Evolutionary conservation across 2,329 filamentous ascomycete species (phyloP), one percentile per base, ranked within the genome.

Genomic region (Fusarium burgessii): DNA sequence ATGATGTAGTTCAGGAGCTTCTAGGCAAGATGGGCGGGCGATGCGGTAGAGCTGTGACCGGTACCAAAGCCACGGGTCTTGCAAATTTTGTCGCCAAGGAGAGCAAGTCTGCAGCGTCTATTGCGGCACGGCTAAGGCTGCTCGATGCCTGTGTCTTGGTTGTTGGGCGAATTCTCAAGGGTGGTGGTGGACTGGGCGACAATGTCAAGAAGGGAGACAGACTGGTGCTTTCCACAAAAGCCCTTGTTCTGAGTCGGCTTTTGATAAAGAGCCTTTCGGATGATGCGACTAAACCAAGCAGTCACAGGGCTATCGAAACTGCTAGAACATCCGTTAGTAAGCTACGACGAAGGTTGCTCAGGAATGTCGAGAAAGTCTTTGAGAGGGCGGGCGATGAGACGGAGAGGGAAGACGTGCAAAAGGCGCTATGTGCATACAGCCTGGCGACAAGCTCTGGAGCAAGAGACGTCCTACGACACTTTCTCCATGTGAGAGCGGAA

Each of bases 391-490:
- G 91, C 86, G 79, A 86, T 75, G 67, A 83, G 76, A 67, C 79
- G 66, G 72, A 85, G 73, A 75, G 85, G 62, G 76, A 84, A 65
- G 84, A 88, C 25, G 85, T 96, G 18, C 83, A 95, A 15, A 91
- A 93, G 73, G 90, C 91, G 1, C 85, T 98, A 72, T 92, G 91
- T 60, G 94, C 95, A 1, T 95, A 94, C 78, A 94, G 93, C 67
- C 84, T 98, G 54, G 89, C 91, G 3, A 94, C 92, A 6, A 97
- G 89, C 75, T 94, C 92, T 1, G 92, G 94, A 0, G 90, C 93
- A 0, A 90, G 88, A 62, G 94, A 97, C 77, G 92, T 93, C 1
- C 81, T 98, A 57, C 85, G 89, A 11, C 91, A 96, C 80, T 95
- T 98, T 74, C 86, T 97, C 52, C 87, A 90, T 55, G 87, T 94